A percentile compares a stretch with the other conserved stretches of the same genome.
Evolutionary conservation across 176 grass and related monocot species (phyloP).

Genomic region (Musa itinerans): DNA sequence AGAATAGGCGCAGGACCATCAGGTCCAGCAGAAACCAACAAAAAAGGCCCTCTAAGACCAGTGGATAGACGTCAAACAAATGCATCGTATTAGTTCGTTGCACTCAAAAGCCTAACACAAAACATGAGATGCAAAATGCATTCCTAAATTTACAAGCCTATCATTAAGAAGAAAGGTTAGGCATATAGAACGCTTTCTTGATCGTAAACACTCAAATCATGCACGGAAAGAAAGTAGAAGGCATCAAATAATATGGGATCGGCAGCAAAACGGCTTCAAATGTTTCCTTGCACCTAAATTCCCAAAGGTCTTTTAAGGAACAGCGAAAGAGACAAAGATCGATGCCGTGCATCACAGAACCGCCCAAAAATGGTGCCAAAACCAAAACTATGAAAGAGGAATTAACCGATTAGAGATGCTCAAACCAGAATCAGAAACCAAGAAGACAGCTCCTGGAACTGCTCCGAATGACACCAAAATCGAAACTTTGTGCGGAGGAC

Average conservation of each 20-base stretch:
- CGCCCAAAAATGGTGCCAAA: not conserved
- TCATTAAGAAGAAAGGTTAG: not conserved
- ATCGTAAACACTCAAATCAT: not conserved
- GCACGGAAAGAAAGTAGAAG: not conserved
- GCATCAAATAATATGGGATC: not conserved
- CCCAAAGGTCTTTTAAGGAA: constrained; percentile 6
- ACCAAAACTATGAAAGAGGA: constrained; percentile 4
- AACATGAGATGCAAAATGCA: not conserved
- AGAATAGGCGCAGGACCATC: too few species aligned
- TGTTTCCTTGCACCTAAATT: not conserved
- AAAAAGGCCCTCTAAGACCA: not conserved
- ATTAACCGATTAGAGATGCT: not conserved
- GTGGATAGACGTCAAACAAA: not conserved
- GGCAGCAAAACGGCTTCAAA: not conserved
- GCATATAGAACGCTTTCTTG: not conserved
- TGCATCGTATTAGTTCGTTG: not conserved
- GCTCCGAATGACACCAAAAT: not conserved
- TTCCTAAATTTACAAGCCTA: not conserved
- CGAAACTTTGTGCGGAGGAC: not conserved
- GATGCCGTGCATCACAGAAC: not conserved
- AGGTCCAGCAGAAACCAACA: not conserved
- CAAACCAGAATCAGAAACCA: not conserved
- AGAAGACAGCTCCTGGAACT: not conserved
- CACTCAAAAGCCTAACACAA: not conserved
- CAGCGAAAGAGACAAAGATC: not conserved